A percentile compares a stretch with the other conserved stretches of the same genome.
These are phyloP conservation scores for Pseudovirgaria hyperparasitica DNA, from an alignment of 2,329 filamentous ascomycete species.

Conservation along the genomic window DNA sequence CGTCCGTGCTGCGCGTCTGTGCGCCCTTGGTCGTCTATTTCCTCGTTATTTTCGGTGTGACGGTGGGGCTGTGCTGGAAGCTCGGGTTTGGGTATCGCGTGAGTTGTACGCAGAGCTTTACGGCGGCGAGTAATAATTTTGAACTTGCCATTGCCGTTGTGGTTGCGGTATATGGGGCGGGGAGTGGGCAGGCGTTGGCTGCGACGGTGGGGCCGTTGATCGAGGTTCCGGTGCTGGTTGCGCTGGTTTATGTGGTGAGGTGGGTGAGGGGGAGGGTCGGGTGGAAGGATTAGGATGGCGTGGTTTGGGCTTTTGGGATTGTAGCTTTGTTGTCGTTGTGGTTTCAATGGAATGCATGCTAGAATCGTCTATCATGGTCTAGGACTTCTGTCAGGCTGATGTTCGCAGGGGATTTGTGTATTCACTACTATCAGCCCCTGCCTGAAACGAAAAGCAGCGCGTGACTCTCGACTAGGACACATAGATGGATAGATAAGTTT, in stretches of 20 bases:
- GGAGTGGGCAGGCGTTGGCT: slow-evolving; percentile 70
- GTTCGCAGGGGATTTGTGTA: no score
- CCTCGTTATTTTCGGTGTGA: slow-evolving; percentile 56
- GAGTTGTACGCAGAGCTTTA: slow-evolving; percentile 69
- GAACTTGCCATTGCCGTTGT: slow-evolving; percentile 84
- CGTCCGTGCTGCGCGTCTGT: slow-evolving; percentile 67
- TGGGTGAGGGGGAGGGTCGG: slow-evolving; percentile 42
- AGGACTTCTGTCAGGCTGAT: no score
- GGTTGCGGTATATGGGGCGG: slow-evolving; percentile 64
- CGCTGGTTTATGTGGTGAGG: slow-evolving; percentile 61
- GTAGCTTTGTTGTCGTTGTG: no score
- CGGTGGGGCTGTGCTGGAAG: slow-evolving; percentile 47
- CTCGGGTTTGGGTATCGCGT: slow-evolving; percentile 64
- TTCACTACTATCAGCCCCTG: no score
- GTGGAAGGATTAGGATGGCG: slow-evolving; percentile 33
- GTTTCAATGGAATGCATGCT: no score
- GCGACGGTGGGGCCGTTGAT: slow-evolving; percentile 75
- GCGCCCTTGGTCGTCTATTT: slow-evolving; percentile 79
- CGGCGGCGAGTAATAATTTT: slow-evolving; percentile 86
- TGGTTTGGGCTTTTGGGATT: no score
- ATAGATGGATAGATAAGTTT: no score
- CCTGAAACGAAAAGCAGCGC: no score
- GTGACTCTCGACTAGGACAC: no score
- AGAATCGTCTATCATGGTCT: no score
- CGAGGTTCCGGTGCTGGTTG: slow-evolving; percentile 71